Conservation (phyloP, 1,284 basidiomycete genomes). For the Rhodofomes roseus region DNA sequence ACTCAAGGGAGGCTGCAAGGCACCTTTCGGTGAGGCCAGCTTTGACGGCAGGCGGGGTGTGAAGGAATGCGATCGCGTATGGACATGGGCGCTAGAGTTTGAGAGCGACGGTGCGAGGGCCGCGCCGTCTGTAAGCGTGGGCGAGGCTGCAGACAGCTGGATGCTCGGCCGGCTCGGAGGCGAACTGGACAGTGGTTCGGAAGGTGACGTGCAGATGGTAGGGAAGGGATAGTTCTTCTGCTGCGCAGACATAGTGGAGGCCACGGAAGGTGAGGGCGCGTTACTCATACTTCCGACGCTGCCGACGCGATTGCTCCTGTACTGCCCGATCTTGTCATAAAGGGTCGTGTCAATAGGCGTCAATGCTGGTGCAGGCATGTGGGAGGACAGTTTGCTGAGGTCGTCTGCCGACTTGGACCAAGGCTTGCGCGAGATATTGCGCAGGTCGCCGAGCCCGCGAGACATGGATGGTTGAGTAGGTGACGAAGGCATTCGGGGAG, state of each 20-base stretch:
- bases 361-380: constrained; percentile 31
- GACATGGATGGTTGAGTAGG: constrained; percentile 33
- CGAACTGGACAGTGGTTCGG: constrained; percentile 23
- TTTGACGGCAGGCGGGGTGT: constrained; percentile 70
- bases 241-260: constrained; percentile 17
- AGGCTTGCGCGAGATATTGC: constrained; percentile 59
- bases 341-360: constrained; percentile 47
- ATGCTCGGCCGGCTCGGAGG: constrained; percentile 29
- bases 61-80: constrained; percentile 63
- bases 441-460: constrained; percentile 58
- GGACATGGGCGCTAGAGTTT: constrained; percentile 34
- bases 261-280: constrained; percentile 27
- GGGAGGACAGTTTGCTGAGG: constrained; percentile 52
- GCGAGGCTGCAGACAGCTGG: constrained; percentile 22
- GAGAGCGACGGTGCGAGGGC: constrained; percentile 7
- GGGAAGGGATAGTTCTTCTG: constrained; percentile 44
- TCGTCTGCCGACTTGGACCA: constrained; percentile 82
- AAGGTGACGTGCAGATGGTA: constrained; percentile 27
- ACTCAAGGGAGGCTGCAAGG: constrained; percentile 36
- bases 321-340: constrained; percentile 59
- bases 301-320: constrained; percentile 43
- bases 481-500: constrained; percentile 34
- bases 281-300: constrained; percentile 32
- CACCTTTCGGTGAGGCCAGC: constrained; percentile 47
- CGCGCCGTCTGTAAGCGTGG: constrained; percentile 14